Base-by-base conservation (phyloP, 768 basidiomycete genomes). In the Agrocybe pediades region DNA sequence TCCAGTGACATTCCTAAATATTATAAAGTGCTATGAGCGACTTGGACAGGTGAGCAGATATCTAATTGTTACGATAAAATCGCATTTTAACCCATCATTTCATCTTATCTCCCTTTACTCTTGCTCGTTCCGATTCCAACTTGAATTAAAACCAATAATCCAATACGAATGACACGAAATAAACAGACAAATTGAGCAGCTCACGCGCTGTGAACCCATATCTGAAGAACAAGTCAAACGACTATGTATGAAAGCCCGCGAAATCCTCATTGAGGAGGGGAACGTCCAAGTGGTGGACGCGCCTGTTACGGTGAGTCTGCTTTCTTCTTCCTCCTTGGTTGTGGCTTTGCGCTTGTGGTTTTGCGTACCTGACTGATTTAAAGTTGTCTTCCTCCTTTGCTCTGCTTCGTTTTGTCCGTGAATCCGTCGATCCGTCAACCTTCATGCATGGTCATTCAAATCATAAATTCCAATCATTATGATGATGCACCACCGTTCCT, bases 271-370 rank as follows among this genome's bases (percentile, higher is more conserved):
- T 63, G 96, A 98, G 72, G 96, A 98, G 72, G 96, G 90, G 2
- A 99, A 99, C 68, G 95, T 99, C 1, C 95, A 98, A 68, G 84
- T 87, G 59, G 90, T 98, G 27, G 95, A 98, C 74, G 88, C 94
- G 41, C 96, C 96, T 13, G 95, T 98, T 13, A 98, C 96, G 62
- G 95, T 88, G 74, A 73, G 85, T 75, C 16, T 29, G 64, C 49
- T 53, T 49, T 42, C 41, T 33, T 41, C 42, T 29, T 41, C 43
- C 56, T 57, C 47, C 46, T 41, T 41, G 53, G 43, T 57, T 30
- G 50, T 57, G 54, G 52, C 55, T 19, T 43, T n/a, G 17, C 30
- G 9, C 29, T 23, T 41, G 39, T 33, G 15, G 17, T 17, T 49
- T 23, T 52, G 54, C 26, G 47, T 51, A 42, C n/a, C 30, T 27